These are phyloP conservation scores for Phytophthora pistaciae DNA, from an alignment of 352 stramenopile species.

Conservation along the genomic window DNA sequence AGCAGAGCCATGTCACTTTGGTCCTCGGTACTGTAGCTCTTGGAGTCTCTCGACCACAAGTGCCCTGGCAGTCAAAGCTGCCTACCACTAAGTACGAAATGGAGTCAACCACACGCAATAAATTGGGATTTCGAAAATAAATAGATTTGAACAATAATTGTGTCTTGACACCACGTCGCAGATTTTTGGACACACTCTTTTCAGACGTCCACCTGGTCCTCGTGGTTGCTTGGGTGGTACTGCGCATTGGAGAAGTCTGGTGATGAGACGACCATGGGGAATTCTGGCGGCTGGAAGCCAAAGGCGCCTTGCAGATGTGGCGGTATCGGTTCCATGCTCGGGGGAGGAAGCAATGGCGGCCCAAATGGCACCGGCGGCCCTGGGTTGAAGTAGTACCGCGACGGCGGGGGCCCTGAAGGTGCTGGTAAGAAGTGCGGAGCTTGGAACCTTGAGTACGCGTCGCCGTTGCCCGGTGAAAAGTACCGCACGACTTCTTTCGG, in stretches of 20 bases:
- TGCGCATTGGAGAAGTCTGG: constrained; percentile 40
- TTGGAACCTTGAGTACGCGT: constrained; percentile 40
- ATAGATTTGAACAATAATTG: constrained; percentile 24
- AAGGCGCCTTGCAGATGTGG: constrained; percentile 19
- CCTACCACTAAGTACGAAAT: neutral
- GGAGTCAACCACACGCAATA: neutral
- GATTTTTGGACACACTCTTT: neutral
- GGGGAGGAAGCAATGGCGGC: constrained; percentile 21
- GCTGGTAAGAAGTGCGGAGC: constrained; percentile 22
- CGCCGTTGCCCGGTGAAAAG: constrained; percentile 51
- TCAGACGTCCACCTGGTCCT: constrained; percentile 29
- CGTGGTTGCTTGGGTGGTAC: constrained; percentile 23
- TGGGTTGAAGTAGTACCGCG: constrained; percentile 64
- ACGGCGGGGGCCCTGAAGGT: constrained; percentile 26
- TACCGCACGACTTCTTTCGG: constrained; percentile 81
- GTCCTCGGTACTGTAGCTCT: constrained; percentile 11
- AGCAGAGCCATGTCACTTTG: constrained; percentile 35
- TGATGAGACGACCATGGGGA: constrained; percentile 42
- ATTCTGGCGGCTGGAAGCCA: constrained; percentile 22
- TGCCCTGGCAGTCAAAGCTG: neutral
- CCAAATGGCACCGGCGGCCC: constrained; percentile 16
- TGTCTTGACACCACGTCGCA: constrained; percentile 6
- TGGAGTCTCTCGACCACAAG: constrained; percentile 39
- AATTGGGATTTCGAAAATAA: constrained; percentile 1
- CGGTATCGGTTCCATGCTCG: constrained; percentile 10